Conservation (phyloP, 108 stramenopile species). For the Pseudonitzschia delicatissima region DNA sequence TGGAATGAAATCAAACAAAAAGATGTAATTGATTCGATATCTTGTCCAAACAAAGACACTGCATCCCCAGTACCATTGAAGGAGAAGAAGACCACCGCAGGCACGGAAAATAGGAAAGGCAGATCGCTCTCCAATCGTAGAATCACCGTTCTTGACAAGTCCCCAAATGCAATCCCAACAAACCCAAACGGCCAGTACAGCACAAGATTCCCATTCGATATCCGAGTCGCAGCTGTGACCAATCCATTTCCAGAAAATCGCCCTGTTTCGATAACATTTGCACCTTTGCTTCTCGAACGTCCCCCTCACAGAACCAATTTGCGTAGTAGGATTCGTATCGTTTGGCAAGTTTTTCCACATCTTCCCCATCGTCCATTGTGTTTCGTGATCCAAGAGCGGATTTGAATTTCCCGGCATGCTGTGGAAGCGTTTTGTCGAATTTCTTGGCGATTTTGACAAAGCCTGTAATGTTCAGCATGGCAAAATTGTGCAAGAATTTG, state of each 20-base stretch:
- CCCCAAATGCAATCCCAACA: conserved; percentile 94
- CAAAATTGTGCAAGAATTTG: conserved; percentile 78
- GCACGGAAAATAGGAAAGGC: conserved; percentile 91
- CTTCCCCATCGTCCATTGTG: not conserved
- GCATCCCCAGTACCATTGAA: conserved; percentile 93
- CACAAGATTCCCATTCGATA: conserved; percentile 91
- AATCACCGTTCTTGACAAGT: conserved; percentile 42
- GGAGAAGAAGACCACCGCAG: conserved; percentile 78
- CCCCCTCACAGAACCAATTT: conserved; percentile 87
- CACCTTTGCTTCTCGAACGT: conserved; percentile 76
- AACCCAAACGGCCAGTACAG: conserved; percentile 85
- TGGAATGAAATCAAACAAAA: conserved; percentile 84
- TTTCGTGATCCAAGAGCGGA: conserved; percentile 16
- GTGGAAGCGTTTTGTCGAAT: conserved; percentile 75
- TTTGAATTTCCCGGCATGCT: conserved; percentile 56
- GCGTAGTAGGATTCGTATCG: conserved; percentile 68
- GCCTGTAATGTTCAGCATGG: conserved; percentile 91
- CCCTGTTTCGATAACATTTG: conserved; percentile 86
- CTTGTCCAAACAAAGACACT: conserved; percentile 82
- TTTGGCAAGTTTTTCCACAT: conserved; percentile 29
- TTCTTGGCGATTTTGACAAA: conserved; percentile 93
- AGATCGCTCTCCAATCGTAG: conserved; percentile 74
- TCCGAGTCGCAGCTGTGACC: conserved; percentile 84
- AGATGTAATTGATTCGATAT: conserved; percentile 87
- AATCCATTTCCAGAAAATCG: conserved; percentile 89